Conservation (phyloP, 176 grass and related monocot species). For the Musa beccarii region DNA sequence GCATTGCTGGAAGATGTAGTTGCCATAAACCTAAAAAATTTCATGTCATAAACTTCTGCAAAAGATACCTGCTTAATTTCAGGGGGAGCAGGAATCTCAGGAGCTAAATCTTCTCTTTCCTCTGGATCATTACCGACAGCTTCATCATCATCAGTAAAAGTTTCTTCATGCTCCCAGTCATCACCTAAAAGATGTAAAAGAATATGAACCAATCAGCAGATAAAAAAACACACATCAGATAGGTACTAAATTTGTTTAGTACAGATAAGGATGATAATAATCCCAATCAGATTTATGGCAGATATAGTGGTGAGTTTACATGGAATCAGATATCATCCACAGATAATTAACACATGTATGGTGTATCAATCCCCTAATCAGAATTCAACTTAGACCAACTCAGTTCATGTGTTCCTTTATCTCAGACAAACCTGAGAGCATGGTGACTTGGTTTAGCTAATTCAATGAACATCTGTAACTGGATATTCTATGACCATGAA, state of each 20-base stretch:
- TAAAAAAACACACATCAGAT: too few species aligned
- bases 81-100: conserved; percentile 65
- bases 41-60: background rate
- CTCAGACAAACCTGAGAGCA: too few species aligned
- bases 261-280: too few species aligned
- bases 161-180: conserved; percentile 91
- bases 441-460: too few species aligned
- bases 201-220: background rate
- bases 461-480: background rate
- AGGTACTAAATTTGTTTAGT: too few species aligned
- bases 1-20: background rate
- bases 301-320: too few species aligned
- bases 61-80: conserved; percentile 74
- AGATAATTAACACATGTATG: too few species aligned
- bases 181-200: conserved; percentile 50
- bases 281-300: too few species aligned
- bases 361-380: too few species aligned
- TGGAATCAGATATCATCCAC: too few species aligned
- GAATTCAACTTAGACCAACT: too few species aligned
- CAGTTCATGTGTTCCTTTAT: too few species aligned
- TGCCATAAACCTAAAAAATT: background rate
- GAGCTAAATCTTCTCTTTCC: conserved; percentile 69
- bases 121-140: conserved; percentile 53
- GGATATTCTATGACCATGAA: background rate
- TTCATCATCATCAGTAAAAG: conserved; percentile 91